Conservation (phyloP, 768 basidiomycete species). For the Podaxis sp. region DNA sequence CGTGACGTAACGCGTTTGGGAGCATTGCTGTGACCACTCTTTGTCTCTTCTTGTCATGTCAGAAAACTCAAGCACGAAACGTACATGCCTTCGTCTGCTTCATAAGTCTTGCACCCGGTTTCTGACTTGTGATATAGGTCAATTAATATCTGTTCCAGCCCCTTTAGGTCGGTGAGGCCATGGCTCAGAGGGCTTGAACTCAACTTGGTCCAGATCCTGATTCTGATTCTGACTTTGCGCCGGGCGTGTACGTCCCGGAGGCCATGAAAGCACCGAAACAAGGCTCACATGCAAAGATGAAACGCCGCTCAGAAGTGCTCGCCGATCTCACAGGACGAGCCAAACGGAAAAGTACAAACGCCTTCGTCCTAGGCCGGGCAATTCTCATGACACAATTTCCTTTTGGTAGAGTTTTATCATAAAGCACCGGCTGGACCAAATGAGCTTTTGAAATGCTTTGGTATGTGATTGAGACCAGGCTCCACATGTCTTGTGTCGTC, state of each 20-base stretch:
- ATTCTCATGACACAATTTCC: neutral
- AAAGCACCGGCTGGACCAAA: slow-evolving; percentile 1
- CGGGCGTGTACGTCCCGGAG: slow-evolving; percentile 34
- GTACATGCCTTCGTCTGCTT: slow-evolving; percentile 14
- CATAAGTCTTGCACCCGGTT: neutral
- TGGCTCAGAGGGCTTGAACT: neutral
- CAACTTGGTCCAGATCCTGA: slow-evolving; percentile 30
- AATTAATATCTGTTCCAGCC: slow-evolving; percentile 27
- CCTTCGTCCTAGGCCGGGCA: neutral
- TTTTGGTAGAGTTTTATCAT: neutral
- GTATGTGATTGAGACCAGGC: neutral
- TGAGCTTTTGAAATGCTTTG: slow-evolving; percentile 2
- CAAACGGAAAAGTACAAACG: slow-evolving; percentile 11
- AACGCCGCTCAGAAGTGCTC: slow-evolving; percentile 3
- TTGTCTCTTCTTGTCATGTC: neutral
- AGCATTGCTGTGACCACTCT: neutral
- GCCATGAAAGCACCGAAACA: slow-evolving; percentile 24
- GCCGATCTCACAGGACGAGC: neutral
- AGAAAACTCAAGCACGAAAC: slow-evolving; percentile 22
- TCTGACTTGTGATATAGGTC: slow-evolving; percentile 22
- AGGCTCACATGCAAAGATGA: slow-evolving; percentile 10
- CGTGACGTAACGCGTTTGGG: slow-evolving; percentile 1
- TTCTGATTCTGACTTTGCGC: slow-evolving; percentile 47
- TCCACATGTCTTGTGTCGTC: neutral
- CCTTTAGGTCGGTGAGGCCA: slow-evolving; percentile 27